A percentile compares a stretch with the other conserved stretches of the same genome.
phyloP scores from a whole-genome alignment of 2,329 filamentous ascomycete species.

The Neofusicoccum cordaticola region DNA sequence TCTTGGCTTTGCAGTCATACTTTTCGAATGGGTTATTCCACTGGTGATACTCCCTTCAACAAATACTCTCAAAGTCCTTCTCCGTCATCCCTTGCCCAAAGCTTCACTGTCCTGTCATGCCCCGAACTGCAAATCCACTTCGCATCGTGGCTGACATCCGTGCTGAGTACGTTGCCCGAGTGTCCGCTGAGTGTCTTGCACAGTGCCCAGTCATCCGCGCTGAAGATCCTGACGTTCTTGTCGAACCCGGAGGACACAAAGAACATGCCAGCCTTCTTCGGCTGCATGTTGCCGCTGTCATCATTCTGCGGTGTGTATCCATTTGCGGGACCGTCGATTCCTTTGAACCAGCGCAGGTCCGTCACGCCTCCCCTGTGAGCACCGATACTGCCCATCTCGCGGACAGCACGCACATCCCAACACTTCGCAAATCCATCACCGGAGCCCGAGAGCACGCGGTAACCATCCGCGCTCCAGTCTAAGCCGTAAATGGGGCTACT shows the following conservation, averaged over 20 bases:
- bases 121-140: conserved; percentile 94
- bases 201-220: conserved; percentile 91
- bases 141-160: conserved; percentile 81
- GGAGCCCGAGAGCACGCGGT: conserved; percentile 88
- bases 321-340: conserved; percentile 69
- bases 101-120: conserved; percentile 90
- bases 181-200: conserved; percentile 87
- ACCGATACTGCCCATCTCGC: conserved; percentile 78
- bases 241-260: conserved; percentile 91
- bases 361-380: conserved; percentile 90
- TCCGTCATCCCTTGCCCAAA: conserved; percentile 86
- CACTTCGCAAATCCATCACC: conserved; percentile 96
- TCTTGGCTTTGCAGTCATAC: not conserved
- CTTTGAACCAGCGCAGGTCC: conserved; percentile 92
- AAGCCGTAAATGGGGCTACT: conserved; percentile 91
- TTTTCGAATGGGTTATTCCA: not conserved
- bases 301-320: conserved; percentile 60
- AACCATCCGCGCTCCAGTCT: conserved; percentile 88
- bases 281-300: conserved; percentile 61
- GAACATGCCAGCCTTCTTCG: conserved; percentile 87
- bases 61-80: conserved; percentile 35
- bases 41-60: too few species aligned
- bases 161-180: conserved; percentile 85
- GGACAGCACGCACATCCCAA: conserved; percentile 92
- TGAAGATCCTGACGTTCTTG: conserved; percentile 92